Conservation (phyloP, 768 basidiomycete species). For the Tubosaeta sp. region DNA sequence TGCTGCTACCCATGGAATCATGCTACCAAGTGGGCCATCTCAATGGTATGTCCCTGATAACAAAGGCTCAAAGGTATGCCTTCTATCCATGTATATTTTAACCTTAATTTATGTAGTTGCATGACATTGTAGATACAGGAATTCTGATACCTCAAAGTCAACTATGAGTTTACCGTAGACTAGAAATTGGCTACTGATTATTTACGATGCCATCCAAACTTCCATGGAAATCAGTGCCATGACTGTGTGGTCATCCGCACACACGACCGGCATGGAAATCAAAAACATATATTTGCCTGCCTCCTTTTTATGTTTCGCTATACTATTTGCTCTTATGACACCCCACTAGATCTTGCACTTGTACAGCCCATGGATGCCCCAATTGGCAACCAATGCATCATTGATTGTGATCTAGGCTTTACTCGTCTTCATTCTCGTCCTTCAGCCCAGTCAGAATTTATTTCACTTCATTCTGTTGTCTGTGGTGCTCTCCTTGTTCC, state of each 20-base stretch:
- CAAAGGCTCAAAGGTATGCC: not conserved
- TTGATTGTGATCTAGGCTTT: not conserved
- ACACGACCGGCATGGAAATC: not conserved
- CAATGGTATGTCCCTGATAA: not conserved
- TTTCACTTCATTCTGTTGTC: too few species aligned
- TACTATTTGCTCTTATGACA: not conserved
- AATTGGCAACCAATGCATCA: not conserved
- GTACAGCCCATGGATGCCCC: not conserved
- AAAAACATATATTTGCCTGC: not conserved
- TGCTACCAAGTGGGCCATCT: not conserved
- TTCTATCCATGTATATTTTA: not conserved
- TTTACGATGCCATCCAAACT: constrained; percentile 24
- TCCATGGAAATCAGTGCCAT: constrained; percentile 23
- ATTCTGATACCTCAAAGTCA: constrained; percentile 23
- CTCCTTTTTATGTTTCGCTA: not conserved
- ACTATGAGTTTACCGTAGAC: constrained; percentile 25
- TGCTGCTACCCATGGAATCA: not conserved
- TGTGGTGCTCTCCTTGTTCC: too few species aligned
- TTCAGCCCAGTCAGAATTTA: too few species aligned
- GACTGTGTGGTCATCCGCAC: constrained; percentile 9
- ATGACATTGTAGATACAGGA: constrained; percentile 30
- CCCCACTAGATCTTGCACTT: not conserved
- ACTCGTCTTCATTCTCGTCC: too few species aligned
- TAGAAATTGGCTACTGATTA: constrained; percentile 27
- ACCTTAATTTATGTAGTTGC: too few species aligned